Base-by-base conservation (phyloP, 2,329 filamentous ascomycete species). In the Sclerotinia minor region DNA sequence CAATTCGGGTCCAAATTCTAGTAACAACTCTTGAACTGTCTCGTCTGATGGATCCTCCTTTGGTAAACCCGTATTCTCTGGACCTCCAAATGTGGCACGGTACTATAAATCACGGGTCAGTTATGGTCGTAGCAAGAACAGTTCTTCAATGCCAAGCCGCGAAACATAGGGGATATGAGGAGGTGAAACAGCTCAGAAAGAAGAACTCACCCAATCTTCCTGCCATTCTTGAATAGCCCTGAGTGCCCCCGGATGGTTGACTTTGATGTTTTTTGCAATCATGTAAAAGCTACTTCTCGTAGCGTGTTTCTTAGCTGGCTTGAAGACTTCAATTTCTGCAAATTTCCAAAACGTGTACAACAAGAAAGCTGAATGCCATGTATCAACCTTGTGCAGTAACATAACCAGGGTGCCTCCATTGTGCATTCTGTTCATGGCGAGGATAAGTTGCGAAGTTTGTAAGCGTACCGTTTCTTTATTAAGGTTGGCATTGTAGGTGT, bases 201-300 rank as follows among this genome's bases (percentile, higher is more conserved):
- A 19, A 21, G 13, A 38, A 67, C 54, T 45, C 19, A 67, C 65
- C 73, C 73, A 74, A 21, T 35, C 54, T 29, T 70, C 52, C 63
- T 71, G 73, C 73, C 71, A 74, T 21, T 58, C 67, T n/a, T 55
- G n/a, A n/a, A 74, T 45, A 5, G 67, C 68, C 26, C 64, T 60
- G 38, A 59, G 52, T 24, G 71, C 72, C 17, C 65, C 68, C 15
- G 68, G 52, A 26, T 55, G 38, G 17, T 64, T 35, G 32, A 71
- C 57, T 19, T 71, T 60, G 5, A 74, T 68, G 61, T 73, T 54
- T 54, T 71, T 73, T 9, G 74, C 74, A 52, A 76, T 66, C 50
- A 76, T 65, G 65, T 76, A 76, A 54, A 75, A 76, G 9, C 72
- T 72, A 8, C 68, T 71, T 41, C 71, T 68, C 7, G 63, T 70